Evolutionary conservation across 768 basidiomycete genomes (phyloP), one percentile per base, ranked within the genome.

Genomic region (Termitomyces eurrhizus): DNA sequence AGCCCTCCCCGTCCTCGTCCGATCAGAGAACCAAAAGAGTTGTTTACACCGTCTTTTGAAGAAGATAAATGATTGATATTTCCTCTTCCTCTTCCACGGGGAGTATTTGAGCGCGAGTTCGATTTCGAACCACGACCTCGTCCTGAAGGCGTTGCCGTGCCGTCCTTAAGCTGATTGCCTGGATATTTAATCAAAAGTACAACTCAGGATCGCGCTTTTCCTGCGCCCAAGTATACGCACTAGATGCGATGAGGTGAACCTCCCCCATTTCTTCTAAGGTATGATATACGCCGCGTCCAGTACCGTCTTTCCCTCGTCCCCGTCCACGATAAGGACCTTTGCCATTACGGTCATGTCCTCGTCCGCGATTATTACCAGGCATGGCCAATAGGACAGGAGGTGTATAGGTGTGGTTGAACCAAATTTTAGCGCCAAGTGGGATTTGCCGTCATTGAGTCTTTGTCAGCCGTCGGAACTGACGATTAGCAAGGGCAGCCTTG

Each of bases 271-370:
- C 67, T 16, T 63, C 53, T 36, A 68, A 33, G n/a, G 65, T 63
- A 33, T 73, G 64, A 55, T 70, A 69, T 62, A 54, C 62, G 37
- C 63, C 64, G 3, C 59, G 62, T 33, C 65, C 67, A 16, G 58
- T 52, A 33, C 68, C 60, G 0, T 69, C 69, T 35, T 70, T 59
- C 32, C 72, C 70, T 3, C 66, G 64, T 3, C 70, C 70, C 51
- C 72, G 62, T 44, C 72, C 70, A 52, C 72, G 67, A 48, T 65
- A 63, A 9, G 57, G 48, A 13, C 64, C 60, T 37, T 55, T 55
- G 41, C 60, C 65, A 14, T 44, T 57, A 32, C 59, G 60, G 7
- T 65, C 62, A 51, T 39, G 52, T 7, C 66, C 66, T 42, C 60
- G 48, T 8, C 68, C 68, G 37, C 61, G 62, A 62, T 42, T 44